Evolutionary conservation across 805 yeast genomes (phyloP).

Genomic region (Saccharomycodes ludwigii): DNA sequence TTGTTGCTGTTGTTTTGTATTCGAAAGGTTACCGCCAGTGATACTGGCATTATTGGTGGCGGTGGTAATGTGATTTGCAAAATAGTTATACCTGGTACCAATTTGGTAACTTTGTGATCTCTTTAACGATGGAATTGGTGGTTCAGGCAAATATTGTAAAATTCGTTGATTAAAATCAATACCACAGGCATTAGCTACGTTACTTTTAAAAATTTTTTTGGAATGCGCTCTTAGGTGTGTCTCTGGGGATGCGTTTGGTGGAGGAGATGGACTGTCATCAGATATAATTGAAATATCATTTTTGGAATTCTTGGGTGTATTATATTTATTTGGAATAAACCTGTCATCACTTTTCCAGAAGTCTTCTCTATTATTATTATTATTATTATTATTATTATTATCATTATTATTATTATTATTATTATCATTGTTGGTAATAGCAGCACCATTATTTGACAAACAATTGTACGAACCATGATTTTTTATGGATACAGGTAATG

Average conservation of each 20-base stretch:
- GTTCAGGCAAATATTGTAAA: slow-evolving; percentile 72
- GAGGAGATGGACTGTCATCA: slow-evolving; percentile 29
- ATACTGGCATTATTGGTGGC: too few species aligned
- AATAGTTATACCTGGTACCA: too few species aligned
- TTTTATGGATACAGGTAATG: neutral
- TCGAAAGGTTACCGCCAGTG: too few species aligned
- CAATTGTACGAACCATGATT: slow-evolving; percentile 1
- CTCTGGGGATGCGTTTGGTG: slow-evolving; percentile 35
- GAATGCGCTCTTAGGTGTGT: slow-evolving; percentile 32
- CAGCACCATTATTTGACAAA: slow-evolving; percentile 2
- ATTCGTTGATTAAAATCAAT: slow-evolving; percentile 71
- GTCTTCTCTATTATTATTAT: slow-evolving; percentile 2
- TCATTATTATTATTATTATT: neutral
- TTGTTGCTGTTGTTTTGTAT: slow-evolving; percentile 22
- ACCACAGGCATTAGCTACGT: slow-evolving; percentile 94
- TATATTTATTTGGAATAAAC: slow-evolving; percentile 47
- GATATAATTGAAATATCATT: slow-evolving; percentile 16
- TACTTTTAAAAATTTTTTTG: slow-evolving; percentile 45
- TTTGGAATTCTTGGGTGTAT: slow-evolving; percentile 24
- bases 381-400: neutral
- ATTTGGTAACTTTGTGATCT: slow-evolving; percentile 23
- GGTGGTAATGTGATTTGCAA: too few species aligned
- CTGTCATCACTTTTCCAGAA: slow-evolving; percentile 33
- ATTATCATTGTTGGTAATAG: neutral
- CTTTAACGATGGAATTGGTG: slow-evolving; percentile 43